Conservation (phyloP, 2,329 filamentous ascomycete genomes). For the Cladosporium sp. region DNA sequence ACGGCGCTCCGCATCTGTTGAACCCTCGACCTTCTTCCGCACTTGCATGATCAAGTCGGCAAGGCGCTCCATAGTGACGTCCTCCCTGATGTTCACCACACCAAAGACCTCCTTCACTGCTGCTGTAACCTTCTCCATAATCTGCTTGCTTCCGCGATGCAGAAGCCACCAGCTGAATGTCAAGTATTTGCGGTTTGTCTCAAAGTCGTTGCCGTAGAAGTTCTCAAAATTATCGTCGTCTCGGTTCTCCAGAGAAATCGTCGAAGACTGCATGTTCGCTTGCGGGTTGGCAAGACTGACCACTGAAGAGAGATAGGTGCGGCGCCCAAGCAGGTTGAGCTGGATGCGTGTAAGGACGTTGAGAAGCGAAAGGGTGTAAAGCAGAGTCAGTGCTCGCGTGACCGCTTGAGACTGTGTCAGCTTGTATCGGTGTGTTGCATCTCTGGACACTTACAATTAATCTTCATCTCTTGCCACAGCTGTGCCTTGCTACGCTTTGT, state of each 20-base stretch:
- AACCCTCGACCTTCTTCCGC: slow-evolving; percentile 79
- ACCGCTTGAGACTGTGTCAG: slow-evolving; percentile 61
- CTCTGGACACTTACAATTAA: slow-evolving; percentile 68
- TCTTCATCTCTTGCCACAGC: slow-evolving; percentile 96
- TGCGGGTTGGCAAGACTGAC: slow-evolving; percentile 80
- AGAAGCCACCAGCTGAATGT: slow-evolving; percentile 98
- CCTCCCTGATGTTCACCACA: slow-evolving; percentile 82
- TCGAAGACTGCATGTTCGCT: slow-evolving; percentile 61
- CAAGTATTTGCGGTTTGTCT: slow-evolving; percentile 91
- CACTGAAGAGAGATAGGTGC: slow-evolving; percentile 94
- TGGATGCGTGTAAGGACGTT: slow-evolving; percentile 92
- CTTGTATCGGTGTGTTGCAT: background rate
- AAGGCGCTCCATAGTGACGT: slow-evolving; percentile 77
- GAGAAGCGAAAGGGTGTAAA: slow-evolving; percentile 87
- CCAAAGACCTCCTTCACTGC: slow-evolving; percentile 90
- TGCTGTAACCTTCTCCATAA: slow-evolving; percentile 78
- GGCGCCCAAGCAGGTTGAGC: slow-evolving; percentile 90
- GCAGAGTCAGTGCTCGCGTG: slow-evolving; percentile 83
- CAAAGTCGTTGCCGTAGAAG: slow-evolving; percentile 87
- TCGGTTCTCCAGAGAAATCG: slow-evolving; percentile 88
- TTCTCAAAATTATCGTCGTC: slow-evolving; percentile 85
- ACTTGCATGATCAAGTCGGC: slow-evolving; percentile 80
- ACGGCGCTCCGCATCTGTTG: slow-evolving; percentile 63
- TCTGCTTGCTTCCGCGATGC: slow-evolving; percentile 81
- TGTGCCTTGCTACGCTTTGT: slow-evolving; percentile 84